Evolutionary conservation across 805 yeast species (phyloP).

Genomic region (Wickerhamomyces alni): DNA sequence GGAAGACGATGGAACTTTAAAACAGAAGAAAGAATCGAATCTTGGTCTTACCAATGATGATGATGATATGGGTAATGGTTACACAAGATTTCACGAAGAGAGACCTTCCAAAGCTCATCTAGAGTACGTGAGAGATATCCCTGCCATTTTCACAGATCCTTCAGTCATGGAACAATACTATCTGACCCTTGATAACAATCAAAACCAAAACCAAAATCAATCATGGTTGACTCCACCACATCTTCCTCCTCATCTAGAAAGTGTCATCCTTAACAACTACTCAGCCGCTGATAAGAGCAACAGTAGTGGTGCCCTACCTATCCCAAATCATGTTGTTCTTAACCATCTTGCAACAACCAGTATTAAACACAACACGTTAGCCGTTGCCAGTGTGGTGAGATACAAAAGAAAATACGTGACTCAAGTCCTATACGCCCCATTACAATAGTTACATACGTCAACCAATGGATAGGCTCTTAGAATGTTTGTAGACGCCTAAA

Average conservation of each 20-base stretch:
- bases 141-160: constrained; percentile 81
- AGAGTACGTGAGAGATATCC: constrained; percentile 60
- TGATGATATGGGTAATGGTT: constrained; percentile 81
- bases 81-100: constrained; percentile 68
- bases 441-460: constrained; percentile 36
- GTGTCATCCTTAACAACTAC: constrained; percentile 81
- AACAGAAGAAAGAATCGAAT: constrained; percentile 43
- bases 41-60: constrained; percentile 60
- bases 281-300: constrained; percentile 59
- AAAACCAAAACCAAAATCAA: constrained; percentile 52
- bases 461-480: too few species aligned
- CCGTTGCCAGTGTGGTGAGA: constrained; percentile 88
- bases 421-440: constrained; percentile 86
- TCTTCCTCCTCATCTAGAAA: constrained; percentile 93
- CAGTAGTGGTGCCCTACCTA: constrained; percentile 82
- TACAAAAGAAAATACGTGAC: constrained; percentile 87
- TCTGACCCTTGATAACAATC: constrained; percentile 65
- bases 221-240: constrained; percentile 84
- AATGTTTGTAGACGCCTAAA: too few species aligned
- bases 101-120: constrained; percentile 25
- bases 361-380: constrained; percentile 87
- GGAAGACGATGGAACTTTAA: constrained; percentile 22
- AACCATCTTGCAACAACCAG: constrained; percentile 95
- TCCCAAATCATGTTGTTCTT: constrained; percentile 91
- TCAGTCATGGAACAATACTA: constrained; percentile 85